phyloP scores from a whole-genome alignment of 805 yeast species.

The Hyphopichia homilentoma region DNA sequence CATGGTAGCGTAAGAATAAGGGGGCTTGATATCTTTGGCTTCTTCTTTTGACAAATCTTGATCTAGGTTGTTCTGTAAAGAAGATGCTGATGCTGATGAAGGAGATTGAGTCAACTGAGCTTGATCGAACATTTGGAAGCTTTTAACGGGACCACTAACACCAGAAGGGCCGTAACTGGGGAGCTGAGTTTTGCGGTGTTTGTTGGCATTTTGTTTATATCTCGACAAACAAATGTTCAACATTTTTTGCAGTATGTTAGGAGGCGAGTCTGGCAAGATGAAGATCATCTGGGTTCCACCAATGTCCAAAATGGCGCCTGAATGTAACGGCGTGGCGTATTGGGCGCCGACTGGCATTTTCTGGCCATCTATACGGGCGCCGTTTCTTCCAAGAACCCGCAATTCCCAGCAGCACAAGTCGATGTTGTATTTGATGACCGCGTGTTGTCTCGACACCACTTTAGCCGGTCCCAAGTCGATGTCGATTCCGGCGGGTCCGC shows the following conservation, averaged over 20 bases:
- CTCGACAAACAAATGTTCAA: slow-evolving; percentile 33
- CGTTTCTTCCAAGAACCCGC: slow-evolving; percentile 82
- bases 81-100: slow-evolving; percentile 34
- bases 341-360: slow-evolving; percentile 47
- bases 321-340: slow-evolving; percentile 55
- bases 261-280: slow-evolving; percentile 86
- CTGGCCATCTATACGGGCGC: slow-evolving; percentile 83
- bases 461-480: slow-evolving; percentile 96
- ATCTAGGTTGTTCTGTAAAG: slow-evolving; percentile 44
- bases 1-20: slow-evolving; percentile 96
- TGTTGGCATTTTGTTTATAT: slow-evolving; percentile 18
- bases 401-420: slow-evolving; percentile 82
- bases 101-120: slow-evolving; percentile 36
- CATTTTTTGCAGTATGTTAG: slow-evolving; percentile 54
- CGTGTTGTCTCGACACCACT: slow-evolving; percentile 93
- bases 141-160: slow-evolving; percentile 26
- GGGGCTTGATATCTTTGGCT: slow-evolving; percentile 91
- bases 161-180: slow-evolving; percentile 15
- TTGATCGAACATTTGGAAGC: slow-evolving; percentile 55
- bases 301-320: slow-evolving; percentile 90
- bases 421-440: slow-evolving; percentile 73
- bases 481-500: slow-evolving; percentile 45
- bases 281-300: slow-evolving; percentile 99
- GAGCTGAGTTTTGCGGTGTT: slow-evolving; percentile 14
- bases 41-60: slow-evolving; percentile 84